Evolutionary conservation across 2,329 filamentous ascomycete species (phyloP).

Genomic region (Fusarium brachygibbosum): DNA sequence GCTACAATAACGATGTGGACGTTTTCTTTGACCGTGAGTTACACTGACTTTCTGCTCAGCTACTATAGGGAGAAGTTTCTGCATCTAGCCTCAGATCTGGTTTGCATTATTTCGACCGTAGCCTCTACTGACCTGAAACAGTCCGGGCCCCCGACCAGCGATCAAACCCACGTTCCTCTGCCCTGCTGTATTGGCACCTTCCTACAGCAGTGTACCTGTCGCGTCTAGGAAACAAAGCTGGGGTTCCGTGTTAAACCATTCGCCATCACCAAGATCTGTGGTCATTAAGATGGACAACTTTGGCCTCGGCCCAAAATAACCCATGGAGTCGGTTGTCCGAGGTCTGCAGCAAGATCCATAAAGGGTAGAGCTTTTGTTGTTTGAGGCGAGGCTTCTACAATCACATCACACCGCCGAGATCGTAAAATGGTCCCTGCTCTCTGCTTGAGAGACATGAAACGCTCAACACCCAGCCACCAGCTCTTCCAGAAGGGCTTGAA

Average conservation of each 20-base stretch:
- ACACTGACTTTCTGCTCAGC: constrained; percentile 5
- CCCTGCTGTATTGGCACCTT: constrained; percentile 16
- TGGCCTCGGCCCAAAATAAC: background rate
- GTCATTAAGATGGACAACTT: constrained; percentile 5
- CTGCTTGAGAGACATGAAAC: constrained; percentile 48
- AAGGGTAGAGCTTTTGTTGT: constrained; percentile 4
- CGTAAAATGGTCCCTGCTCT: constrained; percentile 35
- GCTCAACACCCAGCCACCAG: constrained; percentile 31
- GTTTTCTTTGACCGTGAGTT: constrained; percentile 18
- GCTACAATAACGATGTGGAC: constrained; percentile 2
- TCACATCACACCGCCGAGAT: constrained; percentile 43
- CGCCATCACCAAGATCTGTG: constrained; percentile 17
- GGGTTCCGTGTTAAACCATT: constrained; percentile 28
- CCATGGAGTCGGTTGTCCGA: constrained; percentile 7
- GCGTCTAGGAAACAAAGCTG: constrained; percentile 19
- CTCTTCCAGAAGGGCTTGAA: constrained; percentile 49
- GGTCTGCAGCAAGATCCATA: constrained; percentile 5
- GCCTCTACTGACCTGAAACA: constrained; percentile 44
- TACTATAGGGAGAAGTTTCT: constrained; percentile 12
- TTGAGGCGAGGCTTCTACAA: constrained; percentile 1
- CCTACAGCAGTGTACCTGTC: constrained; percentile 13
- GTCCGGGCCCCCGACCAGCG: constrained; percentile 18
- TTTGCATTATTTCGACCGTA: constrained; percentile 29
- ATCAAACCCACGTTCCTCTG: constrained; percentile 33
- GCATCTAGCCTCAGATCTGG: constrained; percentile 33